Percentiles rank a stretch among this genome's conserved stretches.
Evolutionary conservation across 352 stramenopile genomes (phyloP).

Genomic region (Phytopythium oedochilum): DNA sequence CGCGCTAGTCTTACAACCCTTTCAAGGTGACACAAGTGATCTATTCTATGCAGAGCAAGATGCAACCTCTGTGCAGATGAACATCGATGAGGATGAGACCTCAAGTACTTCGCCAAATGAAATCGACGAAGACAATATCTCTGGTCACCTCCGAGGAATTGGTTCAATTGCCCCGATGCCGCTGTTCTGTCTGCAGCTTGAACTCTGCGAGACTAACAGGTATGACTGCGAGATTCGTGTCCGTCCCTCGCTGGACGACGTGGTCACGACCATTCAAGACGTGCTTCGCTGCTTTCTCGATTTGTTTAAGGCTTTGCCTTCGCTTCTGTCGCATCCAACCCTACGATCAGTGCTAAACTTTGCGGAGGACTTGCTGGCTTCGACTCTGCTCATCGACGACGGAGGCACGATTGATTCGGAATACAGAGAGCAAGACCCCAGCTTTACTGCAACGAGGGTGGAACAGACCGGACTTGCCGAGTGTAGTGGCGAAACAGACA

Average conservation of each 20-base stretch:
- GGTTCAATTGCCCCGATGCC: slow-evolving; percentile 5
- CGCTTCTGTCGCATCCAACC: not conserved
- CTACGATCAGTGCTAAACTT: not conserved
- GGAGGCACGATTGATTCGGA: not conserved
- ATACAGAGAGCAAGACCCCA: not conserved
- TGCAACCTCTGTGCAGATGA: not conserved
- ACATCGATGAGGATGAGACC: too few species aligned
- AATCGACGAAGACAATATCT: not conserved
- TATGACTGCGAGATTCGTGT: not conserved
- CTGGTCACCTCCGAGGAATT: not conserved
- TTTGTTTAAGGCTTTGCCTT: not conserved
- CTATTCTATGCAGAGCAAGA: not conserved
- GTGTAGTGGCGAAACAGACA: not conserved
- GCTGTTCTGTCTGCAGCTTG: slow-evolving; percentile 12
- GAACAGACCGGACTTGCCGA: not conserved
- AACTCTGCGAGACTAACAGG: slow-evolving; percentile 1
- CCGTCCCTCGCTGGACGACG: not conserved
- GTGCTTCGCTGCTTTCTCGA: not conserved
- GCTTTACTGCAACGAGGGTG: not conserved
- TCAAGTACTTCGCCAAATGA: too few species aligned
- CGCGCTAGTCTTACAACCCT: not conserved
- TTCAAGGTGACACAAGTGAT: not conserved
- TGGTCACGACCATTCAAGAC: not conserved
- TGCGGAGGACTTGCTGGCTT: slow-evolving; percentile 1
- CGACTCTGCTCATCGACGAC: not conserved